Base-by-base conservation (phyloP, 2,329 filamentous ascomycete species). In the Fusarium camptoceras region DNA sequence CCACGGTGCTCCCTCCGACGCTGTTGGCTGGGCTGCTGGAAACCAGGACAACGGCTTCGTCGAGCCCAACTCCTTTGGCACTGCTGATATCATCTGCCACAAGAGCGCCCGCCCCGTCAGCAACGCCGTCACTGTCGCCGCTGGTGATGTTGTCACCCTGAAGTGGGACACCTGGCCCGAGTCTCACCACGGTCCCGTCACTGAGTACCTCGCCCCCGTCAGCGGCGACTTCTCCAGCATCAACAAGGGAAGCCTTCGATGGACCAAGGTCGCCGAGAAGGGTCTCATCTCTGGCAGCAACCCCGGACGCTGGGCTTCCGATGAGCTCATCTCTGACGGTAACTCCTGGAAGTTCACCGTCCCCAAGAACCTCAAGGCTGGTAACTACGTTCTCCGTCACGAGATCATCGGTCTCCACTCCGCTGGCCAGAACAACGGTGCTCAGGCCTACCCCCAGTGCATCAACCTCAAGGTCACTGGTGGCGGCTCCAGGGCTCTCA, bases 161-260 rank as follows among this genome's bases (percentile, higher is more conserved):
- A 83, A 87, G 73, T 92, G 90, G 90, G 87, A 83, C 61, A 81
- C 81, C 18, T 92, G 90, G 90, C 89, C 90, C n/a, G 82, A 85
- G 12, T 85, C 83, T 57, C 85, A 92, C 81, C 83, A 89, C 69
- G 88, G 88, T 4, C 88, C 88, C 20, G 83, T 90, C 70, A 83
- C 89, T 70, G 85, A 85, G 76, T 90, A 90, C 81, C 79, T 90
- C 39, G 88, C 88, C 61, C 82, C 83, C 68, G 81, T 83, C 49
- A 66, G 64, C 22, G 84, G 83, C 28, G 85, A 88, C 75, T 89
- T 86, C 75, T 78, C 82, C 24, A 79, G 79, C 9, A 84, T 85
- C 56, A 83, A 85, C 78, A 86, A 87, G 79, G 77, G 77, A 8
- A 74, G 77, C 20, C 82, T 90, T 39, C 76, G 83, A 66, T 90